phyloP scores from a whole-genome alignment of 2,329 filamentous ascomycete genomes.

The Sclerotinia nivalis region DNA sequence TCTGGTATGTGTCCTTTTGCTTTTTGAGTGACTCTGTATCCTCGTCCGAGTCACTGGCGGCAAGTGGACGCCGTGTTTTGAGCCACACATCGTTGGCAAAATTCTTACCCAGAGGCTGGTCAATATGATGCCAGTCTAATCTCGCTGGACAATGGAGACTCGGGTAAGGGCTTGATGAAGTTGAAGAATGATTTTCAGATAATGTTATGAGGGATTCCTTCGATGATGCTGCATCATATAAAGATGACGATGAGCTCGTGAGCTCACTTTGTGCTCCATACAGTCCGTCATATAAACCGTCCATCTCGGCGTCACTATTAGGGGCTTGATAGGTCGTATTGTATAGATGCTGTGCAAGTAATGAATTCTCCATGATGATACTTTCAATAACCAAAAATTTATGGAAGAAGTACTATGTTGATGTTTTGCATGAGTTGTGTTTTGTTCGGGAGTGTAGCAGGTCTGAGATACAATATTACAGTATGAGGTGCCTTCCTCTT shows the following conservation, averaged over 20 bases:
- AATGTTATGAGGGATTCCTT: not conserved
- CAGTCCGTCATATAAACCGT: not conserved
- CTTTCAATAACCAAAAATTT: conserved; percentile 8
- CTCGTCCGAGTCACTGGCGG: not conserved
- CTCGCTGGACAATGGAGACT: conserved; percentile 7
- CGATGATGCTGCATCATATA: not conserved
- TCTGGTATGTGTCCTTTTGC: not conserved
- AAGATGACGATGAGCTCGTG: not conserved
- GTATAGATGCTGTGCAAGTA: conserved; percentile 7
- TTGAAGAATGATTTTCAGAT: not conserved
- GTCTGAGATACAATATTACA: not conserved
- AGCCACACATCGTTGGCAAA: conserved; percentile 3
- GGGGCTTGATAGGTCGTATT: not conserved
- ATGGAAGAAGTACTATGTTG: not conserved
- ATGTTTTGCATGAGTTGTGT: conserved; percentile 1
- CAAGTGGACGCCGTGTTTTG: not conserved
- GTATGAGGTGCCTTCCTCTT: not conserved
- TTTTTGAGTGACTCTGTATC: not conserved
- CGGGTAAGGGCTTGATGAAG: not conserved
- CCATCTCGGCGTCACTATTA: not conserved
- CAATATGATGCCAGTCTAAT: conserved; percentile 1
- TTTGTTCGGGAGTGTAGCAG: not conserved
- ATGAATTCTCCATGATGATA: conserved; percentile 14
- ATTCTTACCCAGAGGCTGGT: not conserved
- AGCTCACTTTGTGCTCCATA: not conserved